A percentile compares a stretch with the other conserved stretches of the same genome.
Evolutionary conservation across 371 early-diverging fungal species (phyloP).

Genomic region (Circinella umbellata): DNA sequence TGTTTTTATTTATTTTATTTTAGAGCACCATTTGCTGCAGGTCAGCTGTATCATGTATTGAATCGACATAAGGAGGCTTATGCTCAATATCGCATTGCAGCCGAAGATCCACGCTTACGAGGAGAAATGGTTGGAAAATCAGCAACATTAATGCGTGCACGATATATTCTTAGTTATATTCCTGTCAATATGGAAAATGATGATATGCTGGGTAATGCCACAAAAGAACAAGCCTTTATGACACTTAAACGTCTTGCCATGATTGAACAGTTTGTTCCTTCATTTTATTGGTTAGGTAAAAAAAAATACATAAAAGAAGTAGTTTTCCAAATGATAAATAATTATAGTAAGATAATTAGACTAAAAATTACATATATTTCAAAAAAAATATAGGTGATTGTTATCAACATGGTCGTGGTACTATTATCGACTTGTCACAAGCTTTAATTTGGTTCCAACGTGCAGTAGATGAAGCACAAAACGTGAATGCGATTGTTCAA

Average conservation of each 20-base stretch:
- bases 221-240: constrained; percentile 36
- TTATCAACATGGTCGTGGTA: constrained; percentile 39
- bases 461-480: constrained; percentile 30
- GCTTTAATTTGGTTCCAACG: constrained; percentile 34
- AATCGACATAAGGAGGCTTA: constrained; percentile 44
- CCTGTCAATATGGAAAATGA: constrained; percentile 18
- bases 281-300: constrained; percentile 49
- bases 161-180: constrained; percentile 46
- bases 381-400: constrained; percentile 23
- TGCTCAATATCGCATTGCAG: constrained; percentile 35
- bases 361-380: no score
- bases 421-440: constrained; percentile 17
- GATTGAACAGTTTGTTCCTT: constrained; percentile 32
- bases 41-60: constrained; percentile 43
- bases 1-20: not conserved
- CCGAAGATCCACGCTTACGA: constrained; percentile 34
- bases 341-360: not conserved
- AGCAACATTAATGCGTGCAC: constrained; percentile 43
- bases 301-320: not conserved
- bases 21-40: constrained; percentile 52
- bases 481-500: constrained; percentile 33
- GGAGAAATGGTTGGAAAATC: constrained; percentile 30
- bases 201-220: constrained; percentile 1
- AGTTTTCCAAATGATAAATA: no score
- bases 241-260: constrained; percentile 28